A percentile compares a stretch with the other conserved stretches of the same genome.
Evolutionary conservation across 2,329 filamentous ascomycete species (phyloP).

Genomic region (Fusarium devonianum): DNA sequence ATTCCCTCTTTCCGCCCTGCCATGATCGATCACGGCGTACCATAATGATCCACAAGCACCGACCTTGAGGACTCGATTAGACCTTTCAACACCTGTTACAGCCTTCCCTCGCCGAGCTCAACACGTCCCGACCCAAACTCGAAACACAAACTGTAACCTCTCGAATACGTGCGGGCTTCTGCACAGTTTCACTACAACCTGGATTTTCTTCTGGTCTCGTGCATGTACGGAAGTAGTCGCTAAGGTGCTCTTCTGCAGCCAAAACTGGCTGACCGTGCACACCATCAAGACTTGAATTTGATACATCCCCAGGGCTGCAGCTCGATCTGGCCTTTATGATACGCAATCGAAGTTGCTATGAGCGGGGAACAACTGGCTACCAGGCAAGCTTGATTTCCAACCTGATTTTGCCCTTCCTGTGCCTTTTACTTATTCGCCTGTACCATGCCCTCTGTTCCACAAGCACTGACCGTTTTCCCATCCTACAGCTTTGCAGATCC

Average conservation of each 20-base stretch:
- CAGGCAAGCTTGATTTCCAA: slow-evolving; percentile 53
- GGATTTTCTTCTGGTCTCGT: slow-evolving; percentile 18
- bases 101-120: slow-evolving; percentile 29
- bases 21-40: slow-evolving; percentile 40
- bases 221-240: slow-evolving; percentile 29
- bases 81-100: slow-evolving; percentile 30
- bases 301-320: slow-evolving; percentile 22
- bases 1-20: slow-evolving; percentile 38
- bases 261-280: slow-evolving; percentile 31
- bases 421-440: slow-evolving; percentile 18
- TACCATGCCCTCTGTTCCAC: slow-evolving; percentile 16
- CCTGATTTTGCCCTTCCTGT: slow-evolving; percentile 10
- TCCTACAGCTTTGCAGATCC: slow-evolving; percentile 66
- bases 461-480: slow-evolving; percentile 47
- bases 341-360: slow-evolving; percentile 60
- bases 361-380: slow-evolving; percentile 64
- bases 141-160: slow-evolving; percentile 13
- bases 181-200: slow-evolving; percentile 5
- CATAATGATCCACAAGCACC: slow-evolving; percentile 40
- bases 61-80: slow-evolving; percentile 35
- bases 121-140: slow-evolving; percentile 14
- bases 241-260: slow-evolving; percentile 23
- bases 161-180: not conserved
- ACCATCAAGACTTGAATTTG: slow-evolving; percentile 28
- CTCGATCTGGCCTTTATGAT: slow-evolving; percentile 37